Evolutionary conservation across 805 yeast species (phyloP).

Genomic region (Saturnispora hagleri): DNA sequence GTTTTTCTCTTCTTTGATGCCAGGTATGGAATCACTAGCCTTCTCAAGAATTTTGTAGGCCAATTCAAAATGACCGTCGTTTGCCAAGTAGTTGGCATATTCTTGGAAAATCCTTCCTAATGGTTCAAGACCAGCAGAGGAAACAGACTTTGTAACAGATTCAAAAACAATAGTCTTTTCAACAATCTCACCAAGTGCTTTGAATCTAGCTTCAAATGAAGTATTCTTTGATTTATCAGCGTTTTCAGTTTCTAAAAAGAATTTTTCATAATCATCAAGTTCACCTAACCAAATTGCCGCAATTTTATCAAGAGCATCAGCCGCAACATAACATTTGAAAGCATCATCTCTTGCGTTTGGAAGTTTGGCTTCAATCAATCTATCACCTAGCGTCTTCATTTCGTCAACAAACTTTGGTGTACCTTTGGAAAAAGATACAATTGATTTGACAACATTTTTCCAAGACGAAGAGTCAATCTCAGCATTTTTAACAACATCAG

Average conservation of each 20-base stretch:
- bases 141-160: constrained; percentile 34
- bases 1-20: constrained; percentile 63
- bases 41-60: constrained; percentile 62
- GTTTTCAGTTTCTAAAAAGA: constrained; percentile 38
- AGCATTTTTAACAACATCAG: constrained; percentile 70
- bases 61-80: constrained; percentile 74
- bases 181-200: constrained; percentile 70
- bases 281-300: constrained; percentile 81
- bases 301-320: constrained; percentile 70
- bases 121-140: constrained; percentile 37
- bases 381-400: constrained; percentile 66
- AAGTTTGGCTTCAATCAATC: constrained; percentile 42
- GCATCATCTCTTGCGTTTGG: constrained; percentile 58
- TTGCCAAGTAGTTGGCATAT: constrained; percentile 70
- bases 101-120: constrained; percentile 63
- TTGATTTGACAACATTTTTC: constrained; percentile 70
- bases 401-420: constrained; percentile 42
- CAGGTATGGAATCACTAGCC: constrained; percentile 67
- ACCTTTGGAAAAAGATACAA: constrained; percentile 42
- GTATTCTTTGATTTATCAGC: constrained; percentile 33
- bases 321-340: constrained; percentile 66
- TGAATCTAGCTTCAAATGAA: constrained; percentile 75
- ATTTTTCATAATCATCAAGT: constrained; percentile 33
- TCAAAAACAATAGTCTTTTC: constrained; percentile 77
- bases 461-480: constrained; percentile 56